Percentiles rank a stretch among this genome's conserved stretches.
Conservation (phyloP, 768 basidiomycete species). For the Butyriboletus loyo region DNA sequence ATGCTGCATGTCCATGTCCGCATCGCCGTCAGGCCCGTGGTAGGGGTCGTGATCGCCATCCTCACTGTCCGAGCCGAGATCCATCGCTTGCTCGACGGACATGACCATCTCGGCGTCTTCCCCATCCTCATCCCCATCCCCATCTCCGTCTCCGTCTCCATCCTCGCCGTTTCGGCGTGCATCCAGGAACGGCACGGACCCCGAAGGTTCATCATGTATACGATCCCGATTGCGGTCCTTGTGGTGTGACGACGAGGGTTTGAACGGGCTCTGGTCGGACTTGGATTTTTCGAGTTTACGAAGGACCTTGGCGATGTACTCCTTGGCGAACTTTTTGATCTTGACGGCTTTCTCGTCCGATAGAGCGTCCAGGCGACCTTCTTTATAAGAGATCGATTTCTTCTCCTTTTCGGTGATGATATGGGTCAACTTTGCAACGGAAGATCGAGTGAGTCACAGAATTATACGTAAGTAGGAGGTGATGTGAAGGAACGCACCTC, state of each 20-base stretch:
- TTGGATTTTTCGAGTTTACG: constrained; percentile 55
- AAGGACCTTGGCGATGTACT: constrained; percentile 81
- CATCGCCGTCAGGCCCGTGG: constrained; percentile 7
- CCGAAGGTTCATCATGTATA: constrained; percentile 7
- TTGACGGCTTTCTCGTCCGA: constrained; percentile 85
- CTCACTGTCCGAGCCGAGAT: constrained; percentile 39
- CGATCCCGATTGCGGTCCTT: constrained; percentile 6
- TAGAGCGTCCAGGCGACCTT: constrained; percentile 68
- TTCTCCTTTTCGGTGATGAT: constrained; percentile 94
- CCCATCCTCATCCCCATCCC: constrained; percentile 9
- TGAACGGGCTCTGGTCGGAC: constrained; percentile 19
- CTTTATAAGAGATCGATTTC: constrained; percentile 75
- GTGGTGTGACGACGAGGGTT: constrained; percentile 13
- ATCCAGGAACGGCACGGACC: constrained; percentile 11
- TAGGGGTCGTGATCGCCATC: constrained; percentile 20
- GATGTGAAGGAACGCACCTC: constrained; percentile 54
- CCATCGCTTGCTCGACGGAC: constrained; percentile 46
- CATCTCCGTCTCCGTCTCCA: neutral
- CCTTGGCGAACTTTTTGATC: constrained; percentile 92
- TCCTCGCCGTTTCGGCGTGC: constrained; percentile 8
- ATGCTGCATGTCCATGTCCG: constrained; percentile 23
- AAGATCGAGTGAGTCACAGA: neutral
- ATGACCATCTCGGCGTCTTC: constrained; percentile 34
- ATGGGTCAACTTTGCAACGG: constrained; percentile 63
- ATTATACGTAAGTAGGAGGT: constrained; percentile 1